Evolutionary conservation across 306 rosid genomes (phyloP), one percentile per base, ranked within the genome.

Genomic region (Senna tora): DNA sequence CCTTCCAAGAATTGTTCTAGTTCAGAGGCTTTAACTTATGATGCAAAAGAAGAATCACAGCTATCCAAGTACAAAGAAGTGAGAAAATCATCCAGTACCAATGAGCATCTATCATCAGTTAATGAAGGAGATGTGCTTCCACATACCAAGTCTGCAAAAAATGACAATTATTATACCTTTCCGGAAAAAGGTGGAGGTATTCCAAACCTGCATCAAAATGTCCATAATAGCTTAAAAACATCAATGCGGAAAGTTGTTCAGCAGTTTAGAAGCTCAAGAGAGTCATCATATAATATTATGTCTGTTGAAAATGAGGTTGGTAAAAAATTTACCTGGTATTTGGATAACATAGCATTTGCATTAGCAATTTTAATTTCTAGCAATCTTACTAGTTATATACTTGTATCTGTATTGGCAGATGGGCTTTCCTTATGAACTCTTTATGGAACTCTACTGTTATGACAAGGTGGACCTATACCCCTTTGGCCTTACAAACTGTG

Each of bases 401-500:
- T 72, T 77, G 14, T 22, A 28, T 57, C 41, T 57, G 20, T 57
- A 7, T 51, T 84, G 74, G 71, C 89, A 90, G 96, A 57, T 79
- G 71, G 78, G 78, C 59, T 87, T 90, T 77, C 89, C 93, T 11
- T 90, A 86, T 65, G 88, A 87, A 47, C 76, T 84, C 57, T 90
- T 87, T 45, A 64, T 53, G 75, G 83, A 87, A 54, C 88, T 90
- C 51, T 90, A 87, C 79, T 78, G 87, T 63, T 59, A 63, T 76
- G 81, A 90, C 81, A 84, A 78, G 82, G 75, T 79, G 84, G 83
- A 84, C 53, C 84, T 86, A 65, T 73, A 51, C 46, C 93, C 93
- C 46, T 90, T 90, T 75, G 96, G 96, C 77, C 91, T 90, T 45
- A 70, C 76, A 69, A 90, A 90, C 77, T 86, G 89, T 74, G 96